phyloP scores from a whole-genome alignment of 2,329 filamentous ascomycete species.

The Teratosphaeria nubilosa region DNA sequence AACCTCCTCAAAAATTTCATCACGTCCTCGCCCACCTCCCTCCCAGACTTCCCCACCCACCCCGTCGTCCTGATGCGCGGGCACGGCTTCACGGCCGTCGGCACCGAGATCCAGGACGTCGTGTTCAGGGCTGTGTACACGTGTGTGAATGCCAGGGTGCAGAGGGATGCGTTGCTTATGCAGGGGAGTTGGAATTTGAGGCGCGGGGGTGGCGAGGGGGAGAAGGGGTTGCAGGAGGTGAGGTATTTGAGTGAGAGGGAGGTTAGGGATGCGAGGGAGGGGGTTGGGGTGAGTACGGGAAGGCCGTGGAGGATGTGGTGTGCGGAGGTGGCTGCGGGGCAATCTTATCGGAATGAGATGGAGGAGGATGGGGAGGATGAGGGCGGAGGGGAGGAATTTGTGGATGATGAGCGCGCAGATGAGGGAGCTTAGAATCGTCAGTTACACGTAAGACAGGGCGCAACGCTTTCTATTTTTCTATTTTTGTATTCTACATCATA shows the following conservation, averaged over 20 bases:
- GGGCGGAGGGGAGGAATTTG: neutral
- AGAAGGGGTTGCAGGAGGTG: conserved; percentile 30
- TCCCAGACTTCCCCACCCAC: conserved; percentile 14
- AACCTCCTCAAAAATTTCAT: conserved; percentile 23
- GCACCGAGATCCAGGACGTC: conserved; percentile 33
- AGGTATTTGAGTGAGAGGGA: conserved; percentile 34
- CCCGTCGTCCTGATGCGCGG: conserved; percentile 30
- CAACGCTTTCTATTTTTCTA: no score
- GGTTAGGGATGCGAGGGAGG: conserved; percentile 31
- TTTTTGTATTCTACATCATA: neutral
- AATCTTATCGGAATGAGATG: conserved; percentile 31
- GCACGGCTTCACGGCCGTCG: conserved; percentile 37
- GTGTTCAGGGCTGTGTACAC: conserved; percentile 38
- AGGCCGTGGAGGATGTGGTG: conserved; percentile 36
- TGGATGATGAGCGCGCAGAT: neutral
- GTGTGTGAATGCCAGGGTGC: conserved; percentile 28
- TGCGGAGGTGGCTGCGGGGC: conserved; percentile 30
- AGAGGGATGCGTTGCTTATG: conserved; percentile 29
- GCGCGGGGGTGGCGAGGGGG: conserved; percentile 31
- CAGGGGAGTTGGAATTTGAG: conserved; percentile 30
- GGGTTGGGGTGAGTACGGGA: conserved; percentile 22
- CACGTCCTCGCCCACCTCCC: conserved; percentile 11
- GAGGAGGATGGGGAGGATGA: neutral
- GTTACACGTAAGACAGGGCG: no score
- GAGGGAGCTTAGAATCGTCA: neutral